phyloP scores from a whole-genome alignment of 768 basidiomycete genomes.

The Russula sp. region DNA sequence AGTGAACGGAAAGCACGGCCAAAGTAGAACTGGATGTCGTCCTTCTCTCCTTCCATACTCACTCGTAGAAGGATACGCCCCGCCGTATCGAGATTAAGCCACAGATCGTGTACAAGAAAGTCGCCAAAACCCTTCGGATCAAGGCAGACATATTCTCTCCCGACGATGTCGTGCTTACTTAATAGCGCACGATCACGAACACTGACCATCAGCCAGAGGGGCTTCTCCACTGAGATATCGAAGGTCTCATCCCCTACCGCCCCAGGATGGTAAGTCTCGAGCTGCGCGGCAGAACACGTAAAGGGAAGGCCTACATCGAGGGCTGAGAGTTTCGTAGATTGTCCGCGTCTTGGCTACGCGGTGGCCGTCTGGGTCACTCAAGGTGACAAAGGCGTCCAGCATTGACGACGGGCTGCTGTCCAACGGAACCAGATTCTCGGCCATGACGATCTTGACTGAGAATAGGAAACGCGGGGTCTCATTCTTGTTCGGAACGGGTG shows the following conservation, averaged over 20 bases:
- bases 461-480: conserved; percentile 74
- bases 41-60: conserved; percentile 99
- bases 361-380: conserved; percentile 88
- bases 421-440: conserved; percentile 76
- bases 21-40: conserved; percentile 96
- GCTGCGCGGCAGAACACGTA: background rate
- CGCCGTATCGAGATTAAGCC: conserved; percentile 83
- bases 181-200: conserved; percentile 85
- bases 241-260: conserved; percentile 91
- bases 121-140: conserved; percentile 87
- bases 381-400: conserved; percentile 87
- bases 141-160: conserved; percentile 86
- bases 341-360: conserved; percentile 92
- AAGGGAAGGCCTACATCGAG: conserved; percentile 64
- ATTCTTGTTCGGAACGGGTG: conserved; percentile 67
- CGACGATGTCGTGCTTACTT: conserved; percentile 90
- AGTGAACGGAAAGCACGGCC: conserved; percentile 91
- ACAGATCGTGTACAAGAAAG: conserved; percentile 83
- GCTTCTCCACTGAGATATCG: conserved; percentile 87
- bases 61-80: conserved; percentile 83
- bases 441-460: conserved; percentile 88
- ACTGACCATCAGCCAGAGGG: conserved; percentile 97
- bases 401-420: conserved; percentile 74
- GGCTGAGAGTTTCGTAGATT: conserved; percentile 83
- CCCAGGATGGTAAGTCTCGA: conserved; percentile 10